Percentiles rank a stretch among this genome's conserved stretches.
These are phyloP conservation scores for Suillus tomentosus DNA, from an alignment of 768 basidiomycete species.

Conservation along the genomic window DNA sequence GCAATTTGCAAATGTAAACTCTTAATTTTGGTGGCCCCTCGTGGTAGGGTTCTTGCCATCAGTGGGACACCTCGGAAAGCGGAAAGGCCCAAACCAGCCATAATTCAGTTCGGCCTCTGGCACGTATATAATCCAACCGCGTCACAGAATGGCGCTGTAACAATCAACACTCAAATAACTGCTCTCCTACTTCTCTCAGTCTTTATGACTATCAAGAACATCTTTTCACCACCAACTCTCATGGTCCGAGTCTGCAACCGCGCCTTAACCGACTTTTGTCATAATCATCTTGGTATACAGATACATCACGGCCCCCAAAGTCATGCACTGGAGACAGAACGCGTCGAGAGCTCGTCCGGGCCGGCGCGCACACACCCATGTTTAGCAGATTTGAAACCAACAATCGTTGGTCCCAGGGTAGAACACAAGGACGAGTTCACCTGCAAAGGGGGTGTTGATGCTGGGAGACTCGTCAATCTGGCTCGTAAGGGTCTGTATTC, in stretches of 20 bases:
- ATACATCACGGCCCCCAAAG: slow-evolving; percentile 25
- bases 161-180: background rate
- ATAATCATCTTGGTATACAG: slow-evolving; percentile 22
- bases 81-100: slow-evolving; percentile 2
- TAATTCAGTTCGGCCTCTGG: slow-evolving; percentile 2
- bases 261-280: slow-evolving; percentile 26
- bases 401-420: slow-evolving; percentile 35
- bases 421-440: slow-evolving; percentile 37
- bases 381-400: slow-evolving; percentile 25
- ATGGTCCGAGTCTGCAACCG: slow-evolving; percentile 30
- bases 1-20: slow-evolving; percentile 6
- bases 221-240: slow-evolving; percentile 20
- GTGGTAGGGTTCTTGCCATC: slow-evolving; percentile 15
- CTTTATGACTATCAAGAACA: slow-evolving; percentile 5
- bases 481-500: slow-evolving; percentile 36
- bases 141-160: slow-evolving; percentile 2
- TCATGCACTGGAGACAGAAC: slow-evolving; percentile 22
- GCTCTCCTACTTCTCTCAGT: background rate
- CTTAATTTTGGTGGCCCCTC: slow-evolving; percentile 17
- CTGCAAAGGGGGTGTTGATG: slow-evolving; percentile 39
- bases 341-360: slow-evolving; percentile 36
- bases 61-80: slow-evolving; percentile 12
- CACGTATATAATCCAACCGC: slow-evolving; percentile 5
- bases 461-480: slow-evolving; percentile 34
- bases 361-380: slow-evolving; percentile 32